Conservation (phyloP, 306 rosid genomes). For the Luffa aegyptiaca region DNA sequence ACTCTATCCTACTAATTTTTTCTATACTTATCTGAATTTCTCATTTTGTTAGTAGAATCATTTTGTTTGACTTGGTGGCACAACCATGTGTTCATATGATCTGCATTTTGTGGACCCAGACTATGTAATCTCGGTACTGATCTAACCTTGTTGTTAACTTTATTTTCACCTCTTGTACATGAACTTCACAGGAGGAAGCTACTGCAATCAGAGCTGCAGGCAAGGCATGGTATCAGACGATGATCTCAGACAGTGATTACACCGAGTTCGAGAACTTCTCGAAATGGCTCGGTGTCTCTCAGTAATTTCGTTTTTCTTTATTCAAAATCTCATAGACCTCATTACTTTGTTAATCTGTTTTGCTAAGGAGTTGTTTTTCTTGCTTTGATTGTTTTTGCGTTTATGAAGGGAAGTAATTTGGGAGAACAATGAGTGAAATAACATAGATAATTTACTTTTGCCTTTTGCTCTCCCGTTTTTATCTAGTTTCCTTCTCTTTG, state of each 20-base stretch:
- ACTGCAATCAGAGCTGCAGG: slow-evolving; percentile 24
- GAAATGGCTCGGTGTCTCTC: slow-evolving; percentile 26
- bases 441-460: neutral
- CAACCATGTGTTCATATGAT: neutral
- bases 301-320: slow-evolving; percentile 16
- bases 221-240: slow-evolving; percentile 27
- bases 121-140: neutral
- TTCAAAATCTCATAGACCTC: slow-evolving; percentile 3
- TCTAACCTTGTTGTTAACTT: neutral
- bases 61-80: neutral
- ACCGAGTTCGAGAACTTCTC: slow-evolving; percentile 31
- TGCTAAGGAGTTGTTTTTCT: neutral
- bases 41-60: neutral
- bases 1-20: neutral
- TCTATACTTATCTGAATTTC: neutral
- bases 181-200: slow-evolving; percentile 20
- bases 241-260: slow-evolving; percentile 36
- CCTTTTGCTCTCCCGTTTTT: neutral
- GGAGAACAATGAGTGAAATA: neutral
- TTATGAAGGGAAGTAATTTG: neutral
- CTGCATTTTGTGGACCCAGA: neutral
- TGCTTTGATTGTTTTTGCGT: neutral
- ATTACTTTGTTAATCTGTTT: slow-evolving; percentile 10
- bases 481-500: neutral
- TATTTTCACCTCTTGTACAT: neutral